Percentiles rank a stretch among this genome's conserved stretches.
Conservation (phyloP, 129 eudicot genomes). For the Calendula officinalis region DNA sequence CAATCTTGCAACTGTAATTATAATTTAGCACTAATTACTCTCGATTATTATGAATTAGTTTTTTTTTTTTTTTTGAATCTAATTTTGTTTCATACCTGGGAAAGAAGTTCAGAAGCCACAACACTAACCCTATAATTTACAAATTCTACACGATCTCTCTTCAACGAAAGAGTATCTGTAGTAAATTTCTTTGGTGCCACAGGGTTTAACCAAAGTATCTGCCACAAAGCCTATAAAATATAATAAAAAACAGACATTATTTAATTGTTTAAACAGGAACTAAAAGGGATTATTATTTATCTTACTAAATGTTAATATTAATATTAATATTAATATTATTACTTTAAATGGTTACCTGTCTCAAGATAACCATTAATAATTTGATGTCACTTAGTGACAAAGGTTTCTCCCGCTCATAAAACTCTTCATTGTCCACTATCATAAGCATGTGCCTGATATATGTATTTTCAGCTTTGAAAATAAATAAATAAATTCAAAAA, state of each 20-base stretch:
- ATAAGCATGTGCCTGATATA: slow-evolving; percentile 87
- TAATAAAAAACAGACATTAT: too few relatives aligned
- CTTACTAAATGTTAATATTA: too few relatives aligned
- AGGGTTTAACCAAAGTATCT: slow-evolving; percentile 91
- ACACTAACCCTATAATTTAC: slow-evolving; percentile 72
- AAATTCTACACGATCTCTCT: slow-evolving; percentile 70
- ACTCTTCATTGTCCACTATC: slow-evolving; percentile 95
- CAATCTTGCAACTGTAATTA: slow-evolving; percentile 89
- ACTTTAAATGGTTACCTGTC: too few relatives aligned
- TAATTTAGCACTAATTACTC: too few relatives aligned
- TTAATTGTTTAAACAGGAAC: background rate
- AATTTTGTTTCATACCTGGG: slow-evolving; percentile 57
- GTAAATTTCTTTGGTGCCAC: slow-evolving; percentile 46
- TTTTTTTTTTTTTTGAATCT: too few relatives aligned
- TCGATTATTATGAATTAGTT: too few relatives aligned
- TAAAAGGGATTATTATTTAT: too few relatives aligned
- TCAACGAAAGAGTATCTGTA: slow-evolving; percentile 41
- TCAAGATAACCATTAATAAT: slow-evolving; percentile 71
- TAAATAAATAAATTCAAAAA: slow-evolving; percentile 1
- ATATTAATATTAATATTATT: too few relatives aligned
- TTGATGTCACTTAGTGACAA: slow-evolving; percentile 78
- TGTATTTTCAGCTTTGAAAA: slow-evolving; percentile 22
- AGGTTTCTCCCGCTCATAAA: slow-evolving; percentile 92
- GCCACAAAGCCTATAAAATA: slow-evolving; percentile 88
- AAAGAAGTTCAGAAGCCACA: slow-evolving; percentile 83